phyloP scores from a whole-genome alignment of 192 early-diverging fungal species.

The Coemansia sp. region DNA sequence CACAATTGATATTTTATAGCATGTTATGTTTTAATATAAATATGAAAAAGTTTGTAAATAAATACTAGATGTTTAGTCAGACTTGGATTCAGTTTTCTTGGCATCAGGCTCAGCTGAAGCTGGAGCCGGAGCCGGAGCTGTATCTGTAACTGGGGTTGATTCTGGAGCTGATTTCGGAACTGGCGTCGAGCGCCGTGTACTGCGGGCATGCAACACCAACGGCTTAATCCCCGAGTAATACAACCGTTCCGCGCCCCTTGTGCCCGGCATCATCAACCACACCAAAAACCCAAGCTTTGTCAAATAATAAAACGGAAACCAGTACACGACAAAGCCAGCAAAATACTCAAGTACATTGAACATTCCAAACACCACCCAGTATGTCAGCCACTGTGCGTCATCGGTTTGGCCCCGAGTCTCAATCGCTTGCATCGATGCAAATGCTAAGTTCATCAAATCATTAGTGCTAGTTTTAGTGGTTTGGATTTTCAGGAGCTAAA shows the following conservation, averaged over 20 bases:
- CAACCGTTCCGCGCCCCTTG: slow-evolving; percentile 75
- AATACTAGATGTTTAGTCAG: slow-evolving; percentile 10
- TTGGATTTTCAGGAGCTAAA: background rate
- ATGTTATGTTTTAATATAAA: too few relatives aligned
- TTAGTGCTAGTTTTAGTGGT: background rate
- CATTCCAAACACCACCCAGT: slow-evolving; percentile 90
- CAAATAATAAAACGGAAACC: slow-evolving; percentile 93
- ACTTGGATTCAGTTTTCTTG: slow-evolving; percentile 10
- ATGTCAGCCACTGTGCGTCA: slow-evolving; percentile 88
- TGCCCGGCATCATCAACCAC: slow-evolving; percentile 79
- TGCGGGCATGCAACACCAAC: slow-evolving; percentile 57
- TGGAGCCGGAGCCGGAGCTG: too few relatives aligned
- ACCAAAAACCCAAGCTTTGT: slow-evolving; percentile 89
- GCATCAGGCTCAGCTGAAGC: background rate
- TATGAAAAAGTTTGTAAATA: background rate
- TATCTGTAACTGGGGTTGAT: too few relatives aligned
- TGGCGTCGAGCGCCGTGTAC: slow-evolving; percentile 16
- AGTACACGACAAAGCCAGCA: slow-evolving; percentile 84
- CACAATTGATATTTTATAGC: too few relatives aligned
- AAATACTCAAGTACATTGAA: slow-evolving; percentile 89
- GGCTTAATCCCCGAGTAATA: slow-evolving; percentile 76
- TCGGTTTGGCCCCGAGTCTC: slow-evolving; percentile 75
- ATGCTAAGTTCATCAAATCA: slow-evolving; percentile 54
- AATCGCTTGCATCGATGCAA: slow-evolving; percentile 89
- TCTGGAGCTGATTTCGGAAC: too few relatives aligned